These are phyloP conservation scores for Eimeria praecox DNA, from an alignment of 169 alveolate species.

Conservation along the genomic window DNA sequence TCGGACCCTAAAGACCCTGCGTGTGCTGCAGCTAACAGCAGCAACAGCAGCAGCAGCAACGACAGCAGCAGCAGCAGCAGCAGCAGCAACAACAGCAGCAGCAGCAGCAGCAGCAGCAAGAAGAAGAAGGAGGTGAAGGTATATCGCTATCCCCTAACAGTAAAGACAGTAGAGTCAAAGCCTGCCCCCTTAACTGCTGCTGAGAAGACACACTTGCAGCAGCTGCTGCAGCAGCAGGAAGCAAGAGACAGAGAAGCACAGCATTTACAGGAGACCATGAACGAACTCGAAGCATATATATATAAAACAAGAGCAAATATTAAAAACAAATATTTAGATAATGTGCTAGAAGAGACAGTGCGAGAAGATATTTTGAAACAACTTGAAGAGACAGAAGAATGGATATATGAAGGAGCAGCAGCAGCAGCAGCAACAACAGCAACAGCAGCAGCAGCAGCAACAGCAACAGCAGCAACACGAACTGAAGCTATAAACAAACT, in stretches of 20 bases:
- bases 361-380: conserved; percentile 36
- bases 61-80: conserved; percentile 41
- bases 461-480: conserved; percentile 66
- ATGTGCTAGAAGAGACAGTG: neutral
- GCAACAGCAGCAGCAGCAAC: conserved; percentile 1
- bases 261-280: conserved; percentile 22
- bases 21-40: neutral
- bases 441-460: conserved; percentile 72
- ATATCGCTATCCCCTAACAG: neutral
- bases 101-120: conserved; percentile 39
- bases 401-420: conserved; percentile 75
- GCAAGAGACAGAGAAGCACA: conserved; percentile 55
- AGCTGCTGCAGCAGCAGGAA: conserved; percentile 66
- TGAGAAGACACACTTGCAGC: conserved; percentile 47
- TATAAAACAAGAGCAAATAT: conserved; percentile 50
- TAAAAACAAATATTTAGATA: neutral
- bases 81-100: conserved; percentile 50
- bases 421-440: too few species aligned
- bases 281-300: conserved; percentile 70
- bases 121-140: conserved; percentile 18
- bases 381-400: conserved; percentile 69
- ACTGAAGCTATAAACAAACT: conserved; percentile 59
- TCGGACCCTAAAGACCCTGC: neutral
- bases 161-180: neutral
- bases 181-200: conserved; percentile 72